A percentile compares a stretch with the other conserved stretches of the same genome.
Conservation (phyloP, 2,329 filamentous ascomycete genomes). For the Penicillium sp. region DNA sequence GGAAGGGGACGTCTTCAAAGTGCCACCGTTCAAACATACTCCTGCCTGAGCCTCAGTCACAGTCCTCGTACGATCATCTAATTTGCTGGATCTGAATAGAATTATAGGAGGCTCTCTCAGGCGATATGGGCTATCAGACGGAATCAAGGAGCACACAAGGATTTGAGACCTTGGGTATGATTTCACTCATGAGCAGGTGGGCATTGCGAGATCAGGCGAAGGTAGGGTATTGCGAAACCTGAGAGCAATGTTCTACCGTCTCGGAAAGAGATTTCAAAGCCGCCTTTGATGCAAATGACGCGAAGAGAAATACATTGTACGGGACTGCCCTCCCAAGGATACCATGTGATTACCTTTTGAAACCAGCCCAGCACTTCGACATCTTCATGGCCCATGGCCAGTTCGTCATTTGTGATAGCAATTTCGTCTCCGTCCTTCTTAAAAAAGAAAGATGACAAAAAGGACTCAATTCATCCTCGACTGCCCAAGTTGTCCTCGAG, state of each 20-base stretch:
- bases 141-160: conserved; percentile 43
- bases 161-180: conserved; percentile 34
- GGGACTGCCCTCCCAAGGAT: background rate
- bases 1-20: no score
- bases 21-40: no score
- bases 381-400: no score
- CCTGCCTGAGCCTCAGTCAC: no score
- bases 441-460: no score
- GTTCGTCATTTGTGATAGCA: no score
- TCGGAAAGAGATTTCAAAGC: background rate
- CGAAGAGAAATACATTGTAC: background rate
- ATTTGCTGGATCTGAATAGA: no score
- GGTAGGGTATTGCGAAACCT: background rate
- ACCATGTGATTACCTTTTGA: background rate
- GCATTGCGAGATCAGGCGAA: conserved; percentile 22
- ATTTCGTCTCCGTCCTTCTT: no score
- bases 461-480: no score
- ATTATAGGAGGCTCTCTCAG: background rate
- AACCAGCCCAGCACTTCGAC: background rate
- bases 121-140: conserved; percentile 49
- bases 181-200: conserved; percentile 25
- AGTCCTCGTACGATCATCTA: no score
- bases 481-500: no score
- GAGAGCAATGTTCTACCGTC: background rate
- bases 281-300: background rate